Percentiles rank a stretch among this genome's conserved stretches.
These are phyloP conservation scores for Erythrophleum fordii DNA, from an alignment of 306 rosid species.

Conservation along the genomic window DNA sequence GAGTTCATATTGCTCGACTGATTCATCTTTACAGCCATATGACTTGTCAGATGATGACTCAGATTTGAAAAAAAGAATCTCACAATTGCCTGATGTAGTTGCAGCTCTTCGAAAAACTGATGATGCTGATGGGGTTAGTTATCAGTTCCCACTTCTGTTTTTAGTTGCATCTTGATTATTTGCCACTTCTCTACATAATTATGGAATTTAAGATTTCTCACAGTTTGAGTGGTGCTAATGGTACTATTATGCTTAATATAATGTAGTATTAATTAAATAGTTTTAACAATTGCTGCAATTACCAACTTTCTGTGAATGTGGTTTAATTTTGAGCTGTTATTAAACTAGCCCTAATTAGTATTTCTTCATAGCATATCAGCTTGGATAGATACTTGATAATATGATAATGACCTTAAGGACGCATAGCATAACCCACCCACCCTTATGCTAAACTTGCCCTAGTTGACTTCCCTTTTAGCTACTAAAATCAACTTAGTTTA, in stretches of 20 bases:
- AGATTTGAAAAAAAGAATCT: conserved; percentile 74
- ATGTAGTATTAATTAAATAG: neutral
- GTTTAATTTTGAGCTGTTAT: conserved; percentile 29
- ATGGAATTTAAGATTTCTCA: conserved; percentile 30
- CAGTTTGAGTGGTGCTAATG: neutral
- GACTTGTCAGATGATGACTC: conserved; percentile 88
- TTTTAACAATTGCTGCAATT: conserved; percentile 29
- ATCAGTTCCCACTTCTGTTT: conserved; percentile 35
- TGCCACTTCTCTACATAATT: conserved; percentile 36
- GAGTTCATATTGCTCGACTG: conserved; percentile 69
- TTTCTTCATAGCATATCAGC: neutral
- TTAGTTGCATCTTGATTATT: conserved; percentile 32
- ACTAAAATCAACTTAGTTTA: neutral
- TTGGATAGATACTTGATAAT: neutral
- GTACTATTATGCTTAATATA: neutral
- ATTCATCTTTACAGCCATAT: conserved; percentile 88
- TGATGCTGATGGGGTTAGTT: conserved; percentile 92
- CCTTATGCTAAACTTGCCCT: neutral
- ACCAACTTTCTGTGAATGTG: conserved; percentile 9
- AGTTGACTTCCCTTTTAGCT: neutral
- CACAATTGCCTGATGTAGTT: conserved; percentile 86
- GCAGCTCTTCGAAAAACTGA: conserved; percentile 87
- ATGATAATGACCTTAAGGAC: neutral
- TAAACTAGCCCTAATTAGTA: neutral
- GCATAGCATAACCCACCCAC: neutral